Conservation (phyloP, 2,329 filamentous ascomycete species). For the Zelopaecilomyces penicillatus region DNA sequence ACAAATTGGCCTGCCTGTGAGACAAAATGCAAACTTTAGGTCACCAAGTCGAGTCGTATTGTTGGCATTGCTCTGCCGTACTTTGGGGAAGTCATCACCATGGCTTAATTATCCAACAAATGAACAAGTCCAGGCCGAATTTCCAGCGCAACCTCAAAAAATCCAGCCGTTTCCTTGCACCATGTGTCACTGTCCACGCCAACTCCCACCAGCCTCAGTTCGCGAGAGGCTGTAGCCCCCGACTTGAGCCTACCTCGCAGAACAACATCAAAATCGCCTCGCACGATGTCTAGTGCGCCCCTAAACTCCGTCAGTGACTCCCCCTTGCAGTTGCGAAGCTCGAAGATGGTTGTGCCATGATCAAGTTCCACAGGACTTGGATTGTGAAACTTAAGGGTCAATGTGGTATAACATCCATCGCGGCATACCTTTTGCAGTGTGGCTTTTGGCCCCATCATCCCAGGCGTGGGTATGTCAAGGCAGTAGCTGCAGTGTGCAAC, state of each 20-base stretch:
- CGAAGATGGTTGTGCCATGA: slow-evolving; percentile 22
- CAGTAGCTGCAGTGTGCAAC: slow-evolving; percentile 16
- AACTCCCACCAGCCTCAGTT: slow-evolving; percentile 17
- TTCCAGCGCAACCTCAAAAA: slow-evolving; percentile 14
- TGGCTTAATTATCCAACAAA: too few species aligned
- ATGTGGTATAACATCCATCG: slow-evolving; percentile 10
- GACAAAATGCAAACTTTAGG: too few species aligned
- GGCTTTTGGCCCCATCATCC: slow-evolving; percentile 18
- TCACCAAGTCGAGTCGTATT: too few species aligned
- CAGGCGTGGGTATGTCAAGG: slow-evolving; percentile 20
- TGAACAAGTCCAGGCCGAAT: too few species aligned
- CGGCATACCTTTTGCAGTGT: slow-evolving; percentile 15
- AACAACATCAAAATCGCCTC: slow-evolving; percentile 19
- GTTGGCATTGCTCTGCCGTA: too few species aligned
- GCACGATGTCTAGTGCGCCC: slow-evolving; percentile 20
- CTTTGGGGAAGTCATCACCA: too few species aligned
- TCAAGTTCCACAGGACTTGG: slow-evolving; percentile 24
- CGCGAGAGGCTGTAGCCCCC: slow-evolving; percentile 11
- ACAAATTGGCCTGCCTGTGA: too few species aligned
- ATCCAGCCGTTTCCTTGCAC: slow-evolving; percentile 20
- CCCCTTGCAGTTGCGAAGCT: slow-evolving; percentile 20
- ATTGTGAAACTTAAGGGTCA: slow-evolving; percentile 19
- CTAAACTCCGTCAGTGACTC: slow-evolving; percentile 19
- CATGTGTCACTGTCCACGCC: slow-evolving; percentile 18
- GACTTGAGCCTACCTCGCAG: slow-evolving; percentile 15